A percentile compares a stretch with the other conserved stretches of the same genome.
phyloP scores from a whole-genome alignment of 2,329 filamentous ascomycete genomes.

The Nemania sp. region DNA sequence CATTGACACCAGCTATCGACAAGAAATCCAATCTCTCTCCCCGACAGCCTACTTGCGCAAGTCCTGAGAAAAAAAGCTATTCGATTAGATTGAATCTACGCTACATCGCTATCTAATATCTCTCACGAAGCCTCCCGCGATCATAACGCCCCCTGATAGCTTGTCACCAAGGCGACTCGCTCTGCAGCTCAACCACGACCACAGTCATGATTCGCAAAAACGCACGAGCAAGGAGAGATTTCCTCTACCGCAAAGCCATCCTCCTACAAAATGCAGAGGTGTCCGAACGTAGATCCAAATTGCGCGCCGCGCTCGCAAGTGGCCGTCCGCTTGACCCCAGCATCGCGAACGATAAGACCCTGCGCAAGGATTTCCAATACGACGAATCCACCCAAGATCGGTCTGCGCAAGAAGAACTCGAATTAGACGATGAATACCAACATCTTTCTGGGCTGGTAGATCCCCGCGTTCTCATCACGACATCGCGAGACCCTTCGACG shows the following conservation, averaged over 20 bases:
- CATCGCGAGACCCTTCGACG: conserved; percentile 83
- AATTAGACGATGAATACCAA: conserved; percentile 86
- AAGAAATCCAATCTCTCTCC: too few relatives aligned
- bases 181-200: conserved; percentile 35
- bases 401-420: conserved; percentile 68
- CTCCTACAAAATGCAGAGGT: conserved; percentile 90
- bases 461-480: conserved; percentile 86
- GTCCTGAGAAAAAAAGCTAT: too few relatives aligned
- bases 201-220: conserved; percentile 59
- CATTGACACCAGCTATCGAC: too few relatives aligned
- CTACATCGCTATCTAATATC: conserved; percentile 18
- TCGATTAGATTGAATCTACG: neutral
- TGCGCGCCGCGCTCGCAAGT: conserved; percentile 83
- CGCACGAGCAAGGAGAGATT: conserved; percentile 78
- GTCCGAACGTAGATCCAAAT: conserved; percentile 83
- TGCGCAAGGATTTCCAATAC: conserved; percentile 89
- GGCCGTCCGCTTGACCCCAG: conserved; percentile 82
- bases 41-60: too few relatives aligned
- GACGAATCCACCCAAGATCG: conserved; percentile 79
- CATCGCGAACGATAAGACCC: conserved; percentile 81
- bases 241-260: conserved; percentile 85
- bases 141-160: neutral
- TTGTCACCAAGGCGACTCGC: neutral
- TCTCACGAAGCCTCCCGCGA: neutral
- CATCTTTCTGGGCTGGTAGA: conserved; percentile 90